Evolutionary conservation across 192 early-diverging fungal species (phyloP).

Genomic region (Bifiguratus adelaidae): DNA sequence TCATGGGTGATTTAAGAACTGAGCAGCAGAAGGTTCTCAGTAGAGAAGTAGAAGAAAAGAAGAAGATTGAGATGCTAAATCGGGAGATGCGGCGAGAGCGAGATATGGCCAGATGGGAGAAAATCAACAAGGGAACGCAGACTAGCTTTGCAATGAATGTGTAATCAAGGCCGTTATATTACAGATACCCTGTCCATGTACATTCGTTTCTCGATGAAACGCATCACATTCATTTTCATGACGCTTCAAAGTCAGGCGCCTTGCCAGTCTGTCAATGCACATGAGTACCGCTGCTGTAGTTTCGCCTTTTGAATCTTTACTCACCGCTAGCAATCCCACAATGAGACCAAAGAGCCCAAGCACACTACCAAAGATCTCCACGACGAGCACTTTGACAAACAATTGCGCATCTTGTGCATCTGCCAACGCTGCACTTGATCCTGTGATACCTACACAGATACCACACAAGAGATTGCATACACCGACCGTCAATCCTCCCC

Average conservation of each 20-base stretch:
- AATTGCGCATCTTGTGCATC: conserved; percentile 90
- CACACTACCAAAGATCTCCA: conserved; percentile 95
- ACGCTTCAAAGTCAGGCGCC: no score
- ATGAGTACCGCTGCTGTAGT: no score
- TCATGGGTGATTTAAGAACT: conserved; percentile 30
- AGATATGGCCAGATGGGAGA: conserved; percentile 20
- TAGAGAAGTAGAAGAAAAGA: conserved; percentile 32
- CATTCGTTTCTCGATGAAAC: no score
- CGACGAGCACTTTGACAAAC: conserved; percentile 96
- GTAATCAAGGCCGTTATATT: no score
- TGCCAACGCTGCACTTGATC: conserved; percentile 87
- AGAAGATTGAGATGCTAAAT: conserved; percentile 24
- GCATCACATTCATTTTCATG: no score
- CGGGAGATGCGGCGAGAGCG: conserved; percentile 33
- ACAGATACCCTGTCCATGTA: no score
- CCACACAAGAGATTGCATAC: conserved; percentile 90
- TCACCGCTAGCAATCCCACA: conserved; percentile 76
- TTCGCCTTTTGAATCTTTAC: no score
- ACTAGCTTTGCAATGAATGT: conserved; percentile 9
- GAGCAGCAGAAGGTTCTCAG: conserved; percentile 38
- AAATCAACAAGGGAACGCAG: conserved; percentile 21
- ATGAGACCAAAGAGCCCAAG: conserved; percentile 96
- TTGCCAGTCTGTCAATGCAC: no score
- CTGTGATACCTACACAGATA: conserved; percentile 85
- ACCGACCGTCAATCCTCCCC: conserved; percentile 94